A percentile compares a stretch with the other conserved stretches of the same genome.
These are phyloP conservation scores for Candida mesenterica DNA, from an alignment of 1,139 yeast genomes.

Conservation along the genomic window DNA sequence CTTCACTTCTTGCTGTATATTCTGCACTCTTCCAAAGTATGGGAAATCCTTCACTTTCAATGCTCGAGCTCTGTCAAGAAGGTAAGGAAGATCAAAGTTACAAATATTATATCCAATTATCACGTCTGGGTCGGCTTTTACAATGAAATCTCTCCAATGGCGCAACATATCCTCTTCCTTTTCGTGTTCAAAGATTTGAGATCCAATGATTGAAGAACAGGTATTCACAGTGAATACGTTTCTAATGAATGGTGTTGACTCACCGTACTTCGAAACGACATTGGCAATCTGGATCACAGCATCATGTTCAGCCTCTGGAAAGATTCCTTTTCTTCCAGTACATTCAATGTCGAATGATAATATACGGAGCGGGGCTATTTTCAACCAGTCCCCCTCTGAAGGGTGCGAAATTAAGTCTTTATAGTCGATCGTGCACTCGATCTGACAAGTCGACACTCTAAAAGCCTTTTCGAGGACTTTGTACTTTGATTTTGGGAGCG, in stretches of 20 bases:
- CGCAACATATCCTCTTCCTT: constrained; percentile 80
- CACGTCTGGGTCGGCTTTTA: constrained; percentile 89
- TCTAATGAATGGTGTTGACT: constrained; percentile 78
- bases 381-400: constrained; percentile 92
- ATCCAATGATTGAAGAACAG: constrained; percentile 91
- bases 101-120: constrained; percentile 94
- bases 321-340: constrained; percentile 95
- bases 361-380: constrained; percentile 90
- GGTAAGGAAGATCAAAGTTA: constrained; percentile 92
- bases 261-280: constrained; percentile 84
- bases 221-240: constrained; percentile 92
- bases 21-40: constrained; percentile 74
- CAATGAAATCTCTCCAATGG: constrained; percentile 83
- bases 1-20: constrained; percentile 70
- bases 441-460: constrained; percentile 74
- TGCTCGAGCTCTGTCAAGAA: constrained; percentile 82
- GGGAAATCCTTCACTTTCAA: constrained; percentile 71
- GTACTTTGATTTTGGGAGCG: constrained; percentile 78
- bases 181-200: constrained; percentile 76
- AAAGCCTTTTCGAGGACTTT: constrained; percentile 34
- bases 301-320: constrained; percentile 93
- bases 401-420: constrained; percentile 72
- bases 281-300: constrained; percentile 97
- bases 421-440: constrained; percentile 74
- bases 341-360: constrained; percentile 97